Evolutionary conservation across 441 rosid genomes (phyloP).

Genomic region (Corymbia citriodora): DNA sequence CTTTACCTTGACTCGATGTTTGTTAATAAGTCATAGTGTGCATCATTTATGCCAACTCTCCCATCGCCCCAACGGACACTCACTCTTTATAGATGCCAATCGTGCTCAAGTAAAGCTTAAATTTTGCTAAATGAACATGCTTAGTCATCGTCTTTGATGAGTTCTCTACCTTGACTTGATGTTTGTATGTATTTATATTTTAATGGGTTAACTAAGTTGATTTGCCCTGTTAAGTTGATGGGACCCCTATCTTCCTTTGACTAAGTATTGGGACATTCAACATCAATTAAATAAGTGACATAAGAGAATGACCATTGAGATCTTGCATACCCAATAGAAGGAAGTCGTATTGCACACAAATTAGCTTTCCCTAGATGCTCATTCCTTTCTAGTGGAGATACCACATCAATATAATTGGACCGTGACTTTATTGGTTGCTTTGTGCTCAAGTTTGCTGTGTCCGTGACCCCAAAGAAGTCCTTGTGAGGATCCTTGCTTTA

Average conservation of each 20-base stretch:
- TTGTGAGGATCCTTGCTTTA: too few relatives aligned
- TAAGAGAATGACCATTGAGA: not conserved
- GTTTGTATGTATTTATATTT: too few relatives aligned
- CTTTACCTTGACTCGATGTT: not conserved
- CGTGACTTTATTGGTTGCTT: too few relatives aligned
- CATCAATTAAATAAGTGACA: too few relatives aligned
- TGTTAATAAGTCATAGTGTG: not conserved
- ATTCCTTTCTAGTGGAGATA: not conserved
- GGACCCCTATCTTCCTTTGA: too few relatives aligned
- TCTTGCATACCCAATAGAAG: not conserved
- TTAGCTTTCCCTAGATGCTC: not conserved
- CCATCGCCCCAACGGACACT: fast-evolving
- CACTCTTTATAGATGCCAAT: too few relatives aligned
- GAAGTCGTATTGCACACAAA: not conserved
- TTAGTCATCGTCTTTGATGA: too few relatives aligned
- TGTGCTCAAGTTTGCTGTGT: not conserved
- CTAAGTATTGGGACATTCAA: too few relatives aligned
- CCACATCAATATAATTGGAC: not conserved
- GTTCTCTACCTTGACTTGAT: fast-evolving
- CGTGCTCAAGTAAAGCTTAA: not conserved
- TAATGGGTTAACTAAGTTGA: too few relatives aligned
- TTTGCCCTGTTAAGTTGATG: too few relatives aligned
- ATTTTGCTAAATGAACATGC: not conserved
- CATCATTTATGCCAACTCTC: too few relatives aligned
- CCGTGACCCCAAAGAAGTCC: not conserved